phyloP scores from a whole-genome alignment of 2,329 filamentous ascomycete genomes.

The Fusarium nanum region DNA sequence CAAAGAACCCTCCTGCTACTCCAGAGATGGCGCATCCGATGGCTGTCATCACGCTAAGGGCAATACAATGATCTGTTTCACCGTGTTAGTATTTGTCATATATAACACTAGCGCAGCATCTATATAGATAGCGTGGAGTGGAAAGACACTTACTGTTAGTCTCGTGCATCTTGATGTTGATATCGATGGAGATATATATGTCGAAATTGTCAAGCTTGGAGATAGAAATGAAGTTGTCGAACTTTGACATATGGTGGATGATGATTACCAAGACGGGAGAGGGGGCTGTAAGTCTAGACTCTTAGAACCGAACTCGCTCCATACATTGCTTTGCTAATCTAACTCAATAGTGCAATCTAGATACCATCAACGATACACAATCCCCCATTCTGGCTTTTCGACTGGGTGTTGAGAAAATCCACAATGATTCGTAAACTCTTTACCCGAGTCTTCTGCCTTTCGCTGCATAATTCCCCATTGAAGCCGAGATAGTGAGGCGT shows the following conservation, averaged over 20 bases:
- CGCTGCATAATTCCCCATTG: background rate
- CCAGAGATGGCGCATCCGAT: background rate
- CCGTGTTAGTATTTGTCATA: background rate
- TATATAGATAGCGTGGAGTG: no score
- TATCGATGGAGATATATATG: background rate
- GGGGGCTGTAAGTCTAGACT: no score
- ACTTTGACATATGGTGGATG: background rate
- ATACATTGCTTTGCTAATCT: no score
- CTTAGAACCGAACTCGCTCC: no score
- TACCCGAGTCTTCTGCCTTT: accelerated
- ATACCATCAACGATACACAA: background rate
- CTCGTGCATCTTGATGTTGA: background rate
- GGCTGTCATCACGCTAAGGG: background rate
- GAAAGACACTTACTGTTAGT: background rate
- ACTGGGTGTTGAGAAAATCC: background rate
- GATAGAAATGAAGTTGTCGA: background rate
- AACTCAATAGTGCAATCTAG: no score
- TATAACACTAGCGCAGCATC: accelerated
- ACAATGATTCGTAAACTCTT: background rate
- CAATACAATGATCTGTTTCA: background rate
- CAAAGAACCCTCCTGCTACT: background rate
- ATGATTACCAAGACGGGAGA: background rate
- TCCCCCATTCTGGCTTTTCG: background rate
- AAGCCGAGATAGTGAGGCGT: background rate
- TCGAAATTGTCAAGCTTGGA: background rate